These are phyloP conservation scores for Capsella bursapastoris DNA, from an alignment of 345 rosid species.

Conservation along the genomic window DNA sequence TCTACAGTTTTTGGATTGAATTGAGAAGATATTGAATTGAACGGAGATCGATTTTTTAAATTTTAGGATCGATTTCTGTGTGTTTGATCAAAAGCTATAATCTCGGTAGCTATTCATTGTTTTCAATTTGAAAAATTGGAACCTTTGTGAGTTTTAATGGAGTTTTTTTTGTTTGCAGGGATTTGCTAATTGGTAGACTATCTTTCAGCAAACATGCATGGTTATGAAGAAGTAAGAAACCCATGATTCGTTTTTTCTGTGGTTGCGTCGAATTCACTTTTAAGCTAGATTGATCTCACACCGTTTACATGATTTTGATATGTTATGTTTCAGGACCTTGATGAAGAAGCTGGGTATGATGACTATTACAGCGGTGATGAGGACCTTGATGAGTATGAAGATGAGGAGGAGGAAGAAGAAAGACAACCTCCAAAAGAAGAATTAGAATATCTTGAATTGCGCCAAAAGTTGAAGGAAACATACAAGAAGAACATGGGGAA, in stretches of 20 bases:
- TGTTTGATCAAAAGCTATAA: neutral
- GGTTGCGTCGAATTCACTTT: neutral
- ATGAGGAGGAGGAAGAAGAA: conserved; percentile 50
- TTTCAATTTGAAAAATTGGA: neutral
- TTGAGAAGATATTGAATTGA: neutral
- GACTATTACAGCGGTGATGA: conserved; percentile 42
- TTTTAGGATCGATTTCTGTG: neutral
- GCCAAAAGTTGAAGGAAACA: conserved; percentile 68
- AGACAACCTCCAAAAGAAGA: conserved; percentile 41
- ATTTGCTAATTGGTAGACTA: conserved; percentile 21
- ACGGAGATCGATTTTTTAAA: neutral
- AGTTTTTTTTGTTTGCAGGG: conserved; percentile 12
- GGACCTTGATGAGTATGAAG: conserved; percentile 33
- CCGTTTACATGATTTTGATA: neutral
- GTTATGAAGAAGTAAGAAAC: conserved; percentile 44
- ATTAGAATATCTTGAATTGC: conserved; percentile 63
- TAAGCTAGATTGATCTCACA: neutral
- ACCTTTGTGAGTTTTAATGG: neutral
- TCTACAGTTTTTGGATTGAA: neutral
- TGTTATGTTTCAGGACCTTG: conserved; percentile 41
- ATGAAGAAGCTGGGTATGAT: conserved; percentile 42
- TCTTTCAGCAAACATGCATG: conserved; percentile 34
- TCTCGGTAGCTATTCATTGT: neutral
- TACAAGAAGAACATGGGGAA: conserved; percentile 58
- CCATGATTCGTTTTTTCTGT: neutral